Percentiles rank a stretch among this genome's conserved stretches.
Evolutionary conservation across 2,329 filamentous ascomycete genomes (phyloP).

Genomic region (Ramichloridium luteum): DNA sequence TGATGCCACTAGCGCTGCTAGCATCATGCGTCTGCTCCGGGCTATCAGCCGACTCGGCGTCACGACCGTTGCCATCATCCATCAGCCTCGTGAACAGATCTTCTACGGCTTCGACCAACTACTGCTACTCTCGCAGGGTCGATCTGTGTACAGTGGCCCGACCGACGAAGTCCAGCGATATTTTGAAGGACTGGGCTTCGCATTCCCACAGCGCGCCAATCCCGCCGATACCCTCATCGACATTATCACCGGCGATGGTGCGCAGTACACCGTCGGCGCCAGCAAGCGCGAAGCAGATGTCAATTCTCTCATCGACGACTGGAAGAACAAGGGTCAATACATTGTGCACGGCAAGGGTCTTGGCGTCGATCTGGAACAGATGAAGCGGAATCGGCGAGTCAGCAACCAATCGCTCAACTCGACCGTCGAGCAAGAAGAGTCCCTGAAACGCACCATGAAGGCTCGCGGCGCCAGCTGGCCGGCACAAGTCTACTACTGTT

Average conservation of each 20-base stretch:
- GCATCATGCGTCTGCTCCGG: conserved; percentile 44
- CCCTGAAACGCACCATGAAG: conserved; percentile 36
- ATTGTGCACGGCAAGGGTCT: conserved; percentile 8
- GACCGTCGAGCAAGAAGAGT: conserved; percentile 29
- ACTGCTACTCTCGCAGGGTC: conserved; percentile 43
- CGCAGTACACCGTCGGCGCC: conserved; percentile 31
- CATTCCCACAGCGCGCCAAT: conserved; percentile 38
- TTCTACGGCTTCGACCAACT: conserved; percentile 46
- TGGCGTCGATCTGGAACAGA: conserved; percentile 3
- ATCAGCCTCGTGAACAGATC: conserved; percentile 48
- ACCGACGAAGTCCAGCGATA: conserved; percentile 35
- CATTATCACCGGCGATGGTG: conserved; percentile 47
- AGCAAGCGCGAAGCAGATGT: conserved; percentile 32
- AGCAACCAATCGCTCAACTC: conserved; percentile 23
- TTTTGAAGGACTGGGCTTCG: conserved; percentile 42
- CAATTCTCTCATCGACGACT: conserved; percentile 39
- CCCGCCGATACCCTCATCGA: conserved; percentile 49
- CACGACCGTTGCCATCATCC: conserved; percentile 47
- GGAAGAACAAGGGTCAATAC: conserved; percentile 24
- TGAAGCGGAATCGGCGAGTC: conserved; percentile 14
- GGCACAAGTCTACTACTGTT: conserved; percentile 42
- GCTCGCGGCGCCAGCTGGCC: conserved; percentile 38
- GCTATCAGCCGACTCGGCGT: conserved; percentile 44
- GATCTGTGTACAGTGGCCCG: conserved; percentile 43
- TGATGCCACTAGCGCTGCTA: conserved; percentile 44